Conservation (phyloP, 2,329 filamentous ascomycete species). For the Ophiostoma triangulosporum region DNA sequence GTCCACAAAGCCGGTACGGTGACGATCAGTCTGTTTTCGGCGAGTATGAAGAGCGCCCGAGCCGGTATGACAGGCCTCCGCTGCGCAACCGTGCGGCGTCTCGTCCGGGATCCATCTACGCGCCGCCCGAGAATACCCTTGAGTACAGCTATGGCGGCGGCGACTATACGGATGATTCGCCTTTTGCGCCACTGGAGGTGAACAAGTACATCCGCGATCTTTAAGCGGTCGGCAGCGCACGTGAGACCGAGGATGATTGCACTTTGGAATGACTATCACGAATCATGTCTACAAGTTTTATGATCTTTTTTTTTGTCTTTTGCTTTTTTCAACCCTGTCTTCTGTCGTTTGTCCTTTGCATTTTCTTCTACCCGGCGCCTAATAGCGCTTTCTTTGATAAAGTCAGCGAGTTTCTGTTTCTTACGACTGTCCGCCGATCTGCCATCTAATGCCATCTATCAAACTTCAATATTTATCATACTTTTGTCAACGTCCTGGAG, state of each 20-base stretch:
- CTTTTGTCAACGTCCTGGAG: neutral
- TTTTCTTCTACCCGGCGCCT: neutral
- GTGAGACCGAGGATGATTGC: neutral
- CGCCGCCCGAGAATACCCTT: slow-evolving; percentile 15
- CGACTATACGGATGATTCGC: slow-evolving; percentile 6
- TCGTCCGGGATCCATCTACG: slow-evolving; percentile 32
- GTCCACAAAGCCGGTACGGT: slow-evolving; percentile 11
- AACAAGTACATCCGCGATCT: neutral
- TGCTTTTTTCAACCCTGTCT: neutral
- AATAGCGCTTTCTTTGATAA: neutral
- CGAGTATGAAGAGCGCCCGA: slow-evolving; percentile 35
- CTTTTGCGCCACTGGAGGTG: slow-evolving; percentile 3
- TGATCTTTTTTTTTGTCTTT: neutral
- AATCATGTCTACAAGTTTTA: neutral
- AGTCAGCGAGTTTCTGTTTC: slow-evolving; percentile 1
- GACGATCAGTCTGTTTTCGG: slow-evolving; percentile 39
- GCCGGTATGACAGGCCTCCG: slow-evolving; percentile 31
- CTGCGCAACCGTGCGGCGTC: slow-evolving; percentile 34
- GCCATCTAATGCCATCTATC: neutral
- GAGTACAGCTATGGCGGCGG: slow-evolving; percentile 14
- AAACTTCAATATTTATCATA: neutral
- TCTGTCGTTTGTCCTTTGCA: neutral
- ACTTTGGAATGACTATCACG: neutral
- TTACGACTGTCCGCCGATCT: neutral
- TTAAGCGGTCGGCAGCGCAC: neutral